Base-by-base conservation (phyloP, 495 filamentous ascomycete species). In the Neurospora africana region DNA sequence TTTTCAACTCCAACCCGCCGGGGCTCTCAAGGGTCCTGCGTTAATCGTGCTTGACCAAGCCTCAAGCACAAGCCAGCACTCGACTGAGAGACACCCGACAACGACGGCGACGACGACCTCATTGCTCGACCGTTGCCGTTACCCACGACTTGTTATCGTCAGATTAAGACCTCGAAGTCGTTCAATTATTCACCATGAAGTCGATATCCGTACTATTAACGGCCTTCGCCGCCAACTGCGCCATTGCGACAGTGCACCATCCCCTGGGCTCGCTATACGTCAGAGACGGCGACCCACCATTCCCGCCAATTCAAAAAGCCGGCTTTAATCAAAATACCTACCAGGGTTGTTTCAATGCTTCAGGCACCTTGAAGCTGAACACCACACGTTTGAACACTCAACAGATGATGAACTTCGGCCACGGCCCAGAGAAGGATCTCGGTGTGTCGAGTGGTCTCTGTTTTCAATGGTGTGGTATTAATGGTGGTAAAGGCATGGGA, bases 261-360 rank as follows among this genome's bases (percentile, higher is more conserved):
- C 23, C 21, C 11, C 5, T 13, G 21, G 11, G 11, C 21, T 58
- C 47, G 5, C 23, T 58, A 7, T 1, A 27, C 21, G 47, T 15
- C 47, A 58, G 47, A 58, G 47, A n/a, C n/a, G n/a, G 0, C 41
- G 7, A 69, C 17, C 72, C 77, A 23, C 58, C 70, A 27, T 27
- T 15, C 5, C 47, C 47, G 11, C 1, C 2, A 53, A 2, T 13
- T 5, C 0, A 6, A 58, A 0, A 21, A 0, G 72, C 79, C 10
- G 33, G 7, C 1, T 71, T 74, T 5, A 70, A 71, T 35, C 13
- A 35, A 0, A 8, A 15, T 10, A 74, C 75, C n/a, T 69, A 61
- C 13, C 75, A 78, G 11, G 81, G 81, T 21, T 82, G 81, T 75
- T 82, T 70, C 76, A 76, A 69, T 13, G 76, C 76, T 3, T n/a